Percentiles rank a stretch among this genome's conserved stretches.
Conservation (phyloP, 2,329 filamentous ascomycete genomes). For the Triangularia verruculosa region DNA sequence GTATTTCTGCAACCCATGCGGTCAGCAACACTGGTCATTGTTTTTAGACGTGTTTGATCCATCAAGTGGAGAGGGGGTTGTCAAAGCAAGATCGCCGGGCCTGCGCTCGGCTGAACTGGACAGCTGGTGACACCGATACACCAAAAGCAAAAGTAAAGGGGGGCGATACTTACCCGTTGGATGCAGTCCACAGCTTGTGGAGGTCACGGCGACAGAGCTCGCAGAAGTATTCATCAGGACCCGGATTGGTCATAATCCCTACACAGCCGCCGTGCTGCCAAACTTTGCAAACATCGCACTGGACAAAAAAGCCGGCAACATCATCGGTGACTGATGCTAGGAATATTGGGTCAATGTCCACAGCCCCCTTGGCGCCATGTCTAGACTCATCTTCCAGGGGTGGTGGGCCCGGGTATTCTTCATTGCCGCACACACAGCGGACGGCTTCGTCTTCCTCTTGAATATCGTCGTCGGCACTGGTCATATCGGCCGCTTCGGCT, state of each 20-base stretch:
- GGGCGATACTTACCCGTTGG: conserved; percentile 71
- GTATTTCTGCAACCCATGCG: conserved; percentile 51
- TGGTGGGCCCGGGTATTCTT: conserved; percentile 88
- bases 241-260: conserved; percentile 91
- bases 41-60: too few relatives aligned
- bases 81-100: conserved; percentile 29
- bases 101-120: conserved; percentile 27
- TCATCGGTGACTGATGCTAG: conserved; percentile 72
- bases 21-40: conserved; percentile 38
- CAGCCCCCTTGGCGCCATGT: conserved; percentile 53
- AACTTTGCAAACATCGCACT: conserved; percentile 96
- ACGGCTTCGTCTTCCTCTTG: conserved; percentile 92
- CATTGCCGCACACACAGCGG: conserved; percentile 88
- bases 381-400: conserved; percentile 57
- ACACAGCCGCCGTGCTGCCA: conserved; percentile 99
- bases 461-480: conserved; percentile 65
- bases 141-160: conserved; percentile 13
- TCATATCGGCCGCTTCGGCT: conserved; percentile 48
- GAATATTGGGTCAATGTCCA: conserved; percentile 56
- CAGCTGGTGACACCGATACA: conserved; percentile 28
- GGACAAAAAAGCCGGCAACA: conserved; percentile 90
- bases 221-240: conserved; percentile 96
- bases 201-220: conserved; percentile 90
- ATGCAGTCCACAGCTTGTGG: conserved; percentile 76
- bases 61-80: conserved; percentile 13